phyloP scores from a whole-genome alignment of 2,329 filamentous ascomycete genomes.

The Alternaria atra region DNA sequence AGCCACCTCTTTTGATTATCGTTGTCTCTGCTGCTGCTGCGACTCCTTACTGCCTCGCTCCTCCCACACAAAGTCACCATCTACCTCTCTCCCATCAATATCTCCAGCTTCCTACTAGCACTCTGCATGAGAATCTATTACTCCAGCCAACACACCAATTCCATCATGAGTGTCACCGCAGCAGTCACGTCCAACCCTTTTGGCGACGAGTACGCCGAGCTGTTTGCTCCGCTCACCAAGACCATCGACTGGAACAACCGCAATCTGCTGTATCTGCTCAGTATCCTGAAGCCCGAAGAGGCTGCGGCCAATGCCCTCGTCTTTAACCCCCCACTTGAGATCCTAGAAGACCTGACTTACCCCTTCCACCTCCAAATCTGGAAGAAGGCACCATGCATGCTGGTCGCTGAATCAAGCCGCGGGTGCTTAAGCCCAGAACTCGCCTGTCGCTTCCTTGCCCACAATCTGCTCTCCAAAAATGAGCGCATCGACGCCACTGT shows the following conservation, averaged over 20 bases:
- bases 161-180: background rate
- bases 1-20: background rate
- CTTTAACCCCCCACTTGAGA: slow-evolving; percentile 25
- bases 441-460: slow-evolving; percentile 23
- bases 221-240: background rate
- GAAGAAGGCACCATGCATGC: slow-evolving; percentile 3
- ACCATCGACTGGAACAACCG: slow-evolving; percentile 27
- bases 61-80: background rate
- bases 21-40: background rate
- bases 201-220: slow-evolving; percentile 12
- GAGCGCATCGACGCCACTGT: slow-evolving; percentile 1
- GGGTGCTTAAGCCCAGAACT: background rate
- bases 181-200: slow-evolving; percentile 18
- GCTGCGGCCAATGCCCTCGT: slow-evolving; percentile 13
- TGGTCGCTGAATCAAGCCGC: slow-evolving; percentile 20
- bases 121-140: background rate
- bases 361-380: slow-evolving; percentile 25
- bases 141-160: too few species aligned
- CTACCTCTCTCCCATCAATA: background rate
- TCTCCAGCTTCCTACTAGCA: background rate
- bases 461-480: slow-evolving; percentile 8
- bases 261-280: slow-evolving; percentile 31
- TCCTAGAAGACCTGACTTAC: slow-evolving; percentile 5
- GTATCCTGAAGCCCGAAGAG: slow-evolving; percentile 22
- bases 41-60: background rate